A percentile compares a stretch with the other conserved stretches of the same genome.
Conservation (phyloP, 441 rosid genomes). For the Syzygium syzygioides region DNA sequence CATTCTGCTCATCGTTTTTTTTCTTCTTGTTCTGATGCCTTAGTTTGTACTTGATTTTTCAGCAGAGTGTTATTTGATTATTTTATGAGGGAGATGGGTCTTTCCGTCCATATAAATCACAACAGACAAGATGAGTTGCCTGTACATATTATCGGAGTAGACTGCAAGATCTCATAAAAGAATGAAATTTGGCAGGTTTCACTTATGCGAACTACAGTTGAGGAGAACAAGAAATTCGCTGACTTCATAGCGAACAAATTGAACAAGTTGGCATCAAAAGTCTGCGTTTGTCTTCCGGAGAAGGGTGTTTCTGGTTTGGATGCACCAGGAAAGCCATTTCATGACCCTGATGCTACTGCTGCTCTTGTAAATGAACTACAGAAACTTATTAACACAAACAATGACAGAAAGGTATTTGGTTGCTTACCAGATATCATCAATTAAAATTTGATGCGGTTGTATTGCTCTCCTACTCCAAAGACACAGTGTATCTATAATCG, state of each 20-base stretch:
- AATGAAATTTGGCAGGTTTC: conserved; percentile 49
- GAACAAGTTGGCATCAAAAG: conserved; percentile 59
- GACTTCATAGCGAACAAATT: conserved; percentile 72
- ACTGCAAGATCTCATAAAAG: not conserved
- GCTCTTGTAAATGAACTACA: conserved; percentile 57
- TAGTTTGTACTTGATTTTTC: not conserved
- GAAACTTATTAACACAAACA: conserved; percentile 45
- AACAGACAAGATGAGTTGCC: not conserved
- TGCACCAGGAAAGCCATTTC: conserved; percentile 70
- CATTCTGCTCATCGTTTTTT: not conserved
- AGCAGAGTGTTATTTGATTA: not conserved
- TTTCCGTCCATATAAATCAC: not conserved
- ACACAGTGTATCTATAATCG: not conserved
- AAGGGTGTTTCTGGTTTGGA: conserved; percentile 85
- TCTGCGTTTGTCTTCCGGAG: conserved; percentile 68
- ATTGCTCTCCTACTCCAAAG: not conserved
- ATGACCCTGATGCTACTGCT: conserved; percentile 71
- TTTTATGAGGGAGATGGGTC: not conserved
- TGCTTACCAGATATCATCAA: conserved; percentile 3
- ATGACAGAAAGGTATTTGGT: conserved; percentile 56
- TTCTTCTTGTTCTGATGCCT: not conserved
- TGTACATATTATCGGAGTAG: not conserved
- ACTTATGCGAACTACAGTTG: conserved; percentile 69
- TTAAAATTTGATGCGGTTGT: not conserved
- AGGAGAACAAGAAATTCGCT: conserved; percentile 77